Percentiles rank a stretch among this genome's conserved stretches.
These are phyloP conservation scores for Suillus fuscotomentosus DNA, from an alignment of 768 basidiomycete genomes.

Conservation along the genomic window DNA sequence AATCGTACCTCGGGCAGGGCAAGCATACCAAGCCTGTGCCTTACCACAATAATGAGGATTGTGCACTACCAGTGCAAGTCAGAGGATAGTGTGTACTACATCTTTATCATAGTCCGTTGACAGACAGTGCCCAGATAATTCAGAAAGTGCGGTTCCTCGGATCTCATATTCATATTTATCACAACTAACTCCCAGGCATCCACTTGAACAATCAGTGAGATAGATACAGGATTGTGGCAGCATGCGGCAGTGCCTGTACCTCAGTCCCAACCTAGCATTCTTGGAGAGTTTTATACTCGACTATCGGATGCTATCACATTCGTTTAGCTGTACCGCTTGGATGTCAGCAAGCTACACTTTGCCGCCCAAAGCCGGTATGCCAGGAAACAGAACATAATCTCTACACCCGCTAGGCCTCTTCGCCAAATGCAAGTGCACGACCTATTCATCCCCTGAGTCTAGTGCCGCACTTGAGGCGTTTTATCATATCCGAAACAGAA, in stretches of 20 bases:
- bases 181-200: not conserved
- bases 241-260: not conserved
- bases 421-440: too few relatives aligned
- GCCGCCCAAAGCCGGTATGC: not conserved
- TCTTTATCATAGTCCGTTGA: not conserved
- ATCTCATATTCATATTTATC: not conserved
- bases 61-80: not conserved
- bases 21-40: not conserved
- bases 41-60: not conserved
- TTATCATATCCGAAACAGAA: not conserved
- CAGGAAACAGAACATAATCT: not conserved
- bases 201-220: not conserved
- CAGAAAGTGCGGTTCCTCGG: not conserved
- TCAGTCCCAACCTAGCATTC: not conserved
- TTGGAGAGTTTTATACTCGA: too few relatives aligned
- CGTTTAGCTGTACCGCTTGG: not conserved
- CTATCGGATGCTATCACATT: not conserved
- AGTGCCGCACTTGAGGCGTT: not conserved
- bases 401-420: not conserved
- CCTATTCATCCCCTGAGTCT: not conserved
- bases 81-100: not conserved
- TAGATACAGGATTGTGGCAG: not conserved
- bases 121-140: not conserved
- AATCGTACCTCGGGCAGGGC: not conserved
- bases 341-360: not conserved